Evolutionary conservation across 1,284 basidiomycete genomes (phyloP).

Genomic region (Trametes versicolor): DNA sequence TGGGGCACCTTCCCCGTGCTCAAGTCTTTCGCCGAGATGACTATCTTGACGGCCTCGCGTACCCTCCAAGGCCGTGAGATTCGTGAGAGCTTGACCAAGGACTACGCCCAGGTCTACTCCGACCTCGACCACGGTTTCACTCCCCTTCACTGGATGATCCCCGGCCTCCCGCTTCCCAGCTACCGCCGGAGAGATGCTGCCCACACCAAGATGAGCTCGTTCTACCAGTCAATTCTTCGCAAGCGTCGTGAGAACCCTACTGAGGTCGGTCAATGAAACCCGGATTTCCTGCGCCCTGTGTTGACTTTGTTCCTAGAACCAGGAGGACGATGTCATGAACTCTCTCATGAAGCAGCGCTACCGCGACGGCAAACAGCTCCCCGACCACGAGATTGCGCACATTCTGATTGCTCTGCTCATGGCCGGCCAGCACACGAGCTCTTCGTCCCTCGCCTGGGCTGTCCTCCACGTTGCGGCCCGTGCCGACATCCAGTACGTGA

Average conservation of each 20-base stretch:
- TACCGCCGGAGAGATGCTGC: conserved; percentile 91
- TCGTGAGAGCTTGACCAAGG: conserved; percentile 80
- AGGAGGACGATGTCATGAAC: conserved; percentile 93
- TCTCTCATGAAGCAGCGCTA: conserved; percentile 90
- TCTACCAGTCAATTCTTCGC: conserved; percentile 91
- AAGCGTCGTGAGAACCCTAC: conserved; percentile 71
- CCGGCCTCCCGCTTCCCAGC: conserved; percentile 90
- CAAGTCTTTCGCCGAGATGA: conserved; percentile 89
- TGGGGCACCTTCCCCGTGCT: conserved; percentile 82
- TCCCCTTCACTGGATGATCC: conserved; percentile 94
- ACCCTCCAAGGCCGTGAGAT: conserved; percentile 96
- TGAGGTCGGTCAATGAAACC: conserved; percentile 46
- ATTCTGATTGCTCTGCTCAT: conserved; percentile 96
- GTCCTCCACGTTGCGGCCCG: conserved; percentile 90
- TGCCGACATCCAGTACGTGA: conserved; percentile 77
- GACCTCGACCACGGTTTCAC: conserved; percentile 96
- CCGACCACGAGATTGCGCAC: conserved; percentile 94
- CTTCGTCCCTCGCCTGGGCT: conserved; percentile 93
- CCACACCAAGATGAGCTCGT: conserved; percentile 94
- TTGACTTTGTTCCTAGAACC: conserved; percentile 46
- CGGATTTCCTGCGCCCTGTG: background rate
- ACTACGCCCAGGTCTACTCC: conserved; percentile 87
- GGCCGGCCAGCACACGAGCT: conserved; percentile 99
- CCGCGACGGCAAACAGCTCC: conserved; percentile 82
- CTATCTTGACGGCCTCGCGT: conserved; percentile 93